Percentiles rank a stretch among this genome's conserved stretches.
Conservation (phyloP, 1,139 yeast genomes). For the Suzukiozyma palmioleophila region DNA sequence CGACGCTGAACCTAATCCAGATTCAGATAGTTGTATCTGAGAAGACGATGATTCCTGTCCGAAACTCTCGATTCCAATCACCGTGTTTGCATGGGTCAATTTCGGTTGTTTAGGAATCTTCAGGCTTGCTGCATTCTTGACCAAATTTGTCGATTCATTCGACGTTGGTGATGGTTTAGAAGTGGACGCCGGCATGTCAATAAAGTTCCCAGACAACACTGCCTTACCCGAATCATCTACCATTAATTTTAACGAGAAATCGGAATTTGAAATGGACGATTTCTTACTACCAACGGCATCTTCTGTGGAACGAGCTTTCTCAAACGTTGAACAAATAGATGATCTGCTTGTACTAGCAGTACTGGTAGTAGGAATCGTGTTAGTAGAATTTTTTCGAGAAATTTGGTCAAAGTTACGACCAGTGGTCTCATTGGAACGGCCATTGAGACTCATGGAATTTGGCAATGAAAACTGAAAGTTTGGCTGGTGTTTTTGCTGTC, state of each 20-base stretch:
- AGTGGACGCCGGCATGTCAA: not conserved
- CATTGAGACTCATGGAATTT: not conserved
- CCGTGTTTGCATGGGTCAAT: slow-evolving; percentile 26
- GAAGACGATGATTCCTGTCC: slow-evolving; percentile 9
- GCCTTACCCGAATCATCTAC: slow-evolving; percentile 48
- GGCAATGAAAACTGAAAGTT: not conserved
- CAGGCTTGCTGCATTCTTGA: not conserved
- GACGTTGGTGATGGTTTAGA: slow-evolving; percentile 3
- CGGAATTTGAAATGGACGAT: slow-evolving; percentile 11
- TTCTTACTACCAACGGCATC: not conserved
- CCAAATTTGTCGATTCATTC: not conserved
- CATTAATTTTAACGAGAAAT: slow-evolving; percentile 33
- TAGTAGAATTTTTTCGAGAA: not conserved
- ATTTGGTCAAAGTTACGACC: too few species aligned
- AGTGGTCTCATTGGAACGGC: not conserved
- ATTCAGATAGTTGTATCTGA: slow-evolving; percentile 3
- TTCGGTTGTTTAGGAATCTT: slow-evolving; percentile 14
- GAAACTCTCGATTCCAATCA: slow-evolving; percentile 27
- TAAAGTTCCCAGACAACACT: slow-evolving; percentile 25
- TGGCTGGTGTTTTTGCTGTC: not conserved
- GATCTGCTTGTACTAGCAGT: not conserved
- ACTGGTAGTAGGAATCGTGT: not conserved
- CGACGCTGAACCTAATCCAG: slow-evolving; percentile 5
- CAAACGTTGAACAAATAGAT: not conserved
- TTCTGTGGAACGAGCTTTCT: not conserved